Percentiles rank a stretch among this genome's conserved stretches.
These are phyloP conservation scores for Drosera spatulata DNA, from an alignment of 179 eudicot species.

Conservation along the genomic window DNA sequence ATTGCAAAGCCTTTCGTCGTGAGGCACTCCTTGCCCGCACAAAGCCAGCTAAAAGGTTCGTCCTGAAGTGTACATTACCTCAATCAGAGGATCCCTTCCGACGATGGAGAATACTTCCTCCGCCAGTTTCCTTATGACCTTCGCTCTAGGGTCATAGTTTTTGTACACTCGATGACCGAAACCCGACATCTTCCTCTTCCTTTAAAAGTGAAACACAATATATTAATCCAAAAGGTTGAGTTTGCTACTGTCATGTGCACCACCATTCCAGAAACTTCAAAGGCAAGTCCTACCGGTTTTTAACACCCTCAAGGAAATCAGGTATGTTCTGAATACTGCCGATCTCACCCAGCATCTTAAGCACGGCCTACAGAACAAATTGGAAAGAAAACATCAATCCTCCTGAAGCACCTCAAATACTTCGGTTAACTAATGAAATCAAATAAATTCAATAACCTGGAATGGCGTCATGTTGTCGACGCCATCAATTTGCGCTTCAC, in stretches of 20 bases:
- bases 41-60: too few relatives aligned
- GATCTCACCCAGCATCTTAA: constrained; percentile 91
- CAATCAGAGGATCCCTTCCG: constrained; percentile 97
- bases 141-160: constrained; percentile 96
- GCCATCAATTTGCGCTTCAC: too few relatives aligned
- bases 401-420: neutral
- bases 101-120: constrained; percentile 99
- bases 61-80: constrained; percentile 28
- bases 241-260: too few relatives aligned
- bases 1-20: too few relatives aligned
- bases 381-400: constrained; percentile 2
- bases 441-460: neutral
- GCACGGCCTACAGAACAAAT: constrained; percentile 57
- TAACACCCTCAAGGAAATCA: constrained; percentile 94
- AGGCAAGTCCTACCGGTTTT: constrained; percentile 70
- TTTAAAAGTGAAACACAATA: constrained; percentile 12
- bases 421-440: neutral
- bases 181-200: constrained; percentile 99
- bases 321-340: constrained; percentile 90
- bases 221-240: too few relatives aligned
- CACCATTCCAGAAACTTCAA: neutral
- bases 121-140: constrained; percentile 82
- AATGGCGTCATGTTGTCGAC: neutral
- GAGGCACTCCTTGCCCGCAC: too few relatives aligned
- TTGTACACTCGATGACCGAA: constrained; percentile 98